Percentiles rank a stretch among this genome's conserved stretches.
Evolutionary conservation across 257 asterid species (phyloP).

Genomic region (Mentha longifolia): DNA sequence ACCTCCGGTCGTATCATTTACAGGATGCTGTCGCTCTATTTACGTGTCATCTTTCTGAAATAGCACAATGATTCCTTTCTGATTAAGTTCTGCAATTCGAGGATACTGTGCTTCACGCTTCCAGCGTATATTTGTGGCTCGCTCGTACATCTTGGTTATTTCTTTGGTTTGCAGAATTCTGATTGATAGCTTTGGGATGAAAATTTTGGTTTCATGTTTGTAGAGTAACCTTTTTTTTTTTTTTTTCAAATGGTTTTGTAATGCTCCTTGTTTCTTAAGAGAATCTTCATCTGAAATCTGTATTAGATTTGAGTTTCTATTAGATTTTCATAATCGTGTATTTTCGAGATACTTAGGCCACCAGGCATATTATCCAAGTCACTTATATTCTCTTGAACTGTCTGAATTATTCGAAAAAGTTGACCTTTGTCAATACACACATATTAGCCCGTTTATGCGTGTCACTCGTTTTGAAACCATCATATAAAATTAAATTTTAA

Average conservation of each 20-base stretch:
- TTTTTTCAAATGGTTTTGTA: conserved; percentile 5
- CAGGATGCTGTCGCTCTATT: conserved; percentile 79
- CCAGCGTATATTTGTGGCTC: conserved; percentile 19
- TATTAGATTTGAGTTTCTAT: background rate
- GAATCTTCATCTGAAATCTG: background rate
- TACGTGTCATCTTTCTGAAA: conserved; percentile 61
- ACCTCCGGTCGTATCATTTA: conserved; percentile 70
- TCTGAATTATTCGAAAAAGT: no score
- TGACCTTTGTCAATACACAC: no score
- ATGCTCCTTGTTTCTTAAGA: background rate
- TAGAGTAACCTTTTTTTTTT: conserved; percentile 9
- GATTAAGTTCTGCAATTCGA: conserved; percentile 24
- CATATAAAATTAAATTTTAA: no score
- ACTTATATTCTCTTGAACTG: no score
- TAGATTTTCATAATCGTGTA: no score
- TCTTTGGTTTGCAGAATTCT: background rate
- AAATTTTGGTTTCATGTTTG: conserved; percentile 11
- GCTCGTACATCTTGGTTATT: background rate
- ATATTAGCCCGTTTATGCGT: no score
- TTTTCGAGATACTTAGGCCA: no score
- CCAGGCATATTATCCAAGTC: no score
- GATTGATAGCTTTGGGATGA: conserved; percentile 25
- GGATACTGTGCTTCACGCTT: conserved; percentile 1
- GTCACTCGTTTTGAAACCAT: no score
- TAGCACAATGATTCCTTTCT: conserved; percentile 39